Evolutionary conservation across 345 rosid species (phyloP).

Genomic region (Geranium rotundifolium): DNA sequence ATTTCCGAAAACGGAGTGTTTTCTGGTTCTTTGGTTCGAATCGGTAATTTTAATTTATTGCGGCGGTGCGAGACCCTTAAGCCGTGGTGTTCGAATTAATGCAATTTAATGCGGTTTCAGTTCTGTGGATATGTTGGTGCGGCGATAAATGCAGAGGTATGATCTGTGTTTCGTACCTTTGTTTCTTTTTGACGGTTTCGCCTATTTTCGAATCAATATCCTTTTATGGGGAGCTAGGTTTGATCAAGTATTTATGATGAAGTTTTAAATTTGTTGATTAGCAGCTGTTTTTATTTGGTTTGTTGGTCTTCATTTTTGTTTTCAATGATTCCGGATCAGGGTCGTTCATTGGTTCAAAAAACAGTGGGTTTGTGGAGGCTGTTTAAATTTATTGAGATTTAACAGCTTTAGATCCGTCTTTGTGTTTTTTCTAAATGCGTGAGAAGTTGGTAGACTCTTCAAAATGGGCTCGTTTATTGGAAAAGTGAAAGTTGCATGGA

Average conservation of each 20-base stretch:
- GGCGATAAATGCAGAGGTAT: conserved; percentile 7
- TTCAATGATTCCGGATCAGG: not conserved
- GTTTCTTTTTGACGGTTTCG: conserved; percentile 9
- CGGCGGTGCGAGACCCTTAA: conserved; percentile 26
- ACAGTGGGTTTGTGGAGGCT: not conserved
- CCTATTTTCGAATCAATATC: conserved; percentile 2
- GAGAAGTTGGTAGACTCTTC: no score
- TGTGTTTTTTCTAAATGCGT: not conserved
- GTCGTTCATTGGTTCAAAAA: not conserved
- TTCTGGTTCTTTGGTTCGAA: no score
- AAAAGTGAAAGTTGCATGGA: not conserved
- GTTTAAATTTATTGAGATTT: not conserved
- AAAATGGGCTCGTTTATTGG: no score
- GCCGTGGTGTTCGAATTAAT: conserved; percentile 26
- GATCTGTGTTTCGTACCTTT: conserved; percentile 1
- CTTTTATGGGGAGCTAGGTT: conserved; percentile 3
- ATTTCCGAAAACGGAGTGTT: no score
- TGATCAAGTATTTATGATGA: not conserved
- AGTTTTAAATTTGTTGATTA: conserved; percentile 12
- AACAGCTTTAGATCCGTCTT: not conserved
- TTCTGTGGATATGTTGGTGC: conserved; percentile 11
- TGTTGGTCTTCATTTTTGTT: not conserved
- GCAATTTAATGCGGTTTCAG: conserved; percentile 14
- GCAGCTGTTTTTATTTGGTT: not conserved
- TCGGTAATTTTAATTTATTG: not conserved